Conservation (phyloP, 2,329 filamentous ascomycete genomes). For the Nothomitra cinnamomea region DNA sequence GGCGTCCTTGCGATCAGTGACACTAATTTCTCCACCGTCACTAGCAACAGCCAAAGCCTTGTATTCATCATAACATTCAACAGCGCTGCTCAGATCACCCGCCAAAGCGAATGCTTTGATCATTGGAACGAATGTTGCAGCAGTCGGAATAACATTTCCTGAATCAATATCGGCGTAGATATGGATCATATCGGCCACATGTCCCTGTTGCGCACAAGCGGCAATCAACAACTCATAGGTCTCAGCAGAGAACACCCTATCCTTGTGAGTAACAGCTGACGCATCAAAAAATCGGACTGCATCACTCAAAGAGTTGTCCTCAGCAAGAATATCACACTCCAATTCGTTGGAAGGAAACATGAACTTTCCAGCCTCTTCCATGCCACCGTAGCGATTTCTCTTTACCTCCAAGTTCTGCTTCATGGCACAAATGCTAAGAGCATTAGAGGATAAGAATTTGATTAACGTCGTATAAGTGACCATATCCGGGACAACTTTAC, state of each 20-base stretch:
- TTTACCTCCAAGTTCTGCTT: slow-evolving; percentile 65
- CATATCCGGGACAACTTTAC: slow-evolving; percentile 63
- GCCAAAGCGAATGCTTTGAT: slow-evolving; percentile 78
- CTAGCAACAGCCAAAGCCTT: slow-evolving; percentile 72
- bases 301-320: slow-evolving; percentile 74
- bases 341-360: slow-evolving; percentile 79
- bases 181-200: slow-evolving; percentile 73
- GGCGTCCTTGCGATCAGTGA: slow-evolving; percentile 59
- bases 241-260: slow-evolving; percentile 54
- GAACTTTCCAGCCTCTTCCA: slow-evolving; percentile 70
- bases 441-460: slow-evolving; percentile 61
- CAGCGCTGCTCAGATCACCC: slow-evolving; percentile 70
- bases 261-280: slow-evolving; percentile 43
- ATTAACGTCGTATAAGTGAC: slow-evolving; percentile 82
- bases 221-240: slow-evolving; percentile 75
- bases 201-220: slow-evolving; percentile 69
- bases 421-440: slow-evolving; percentile 57
- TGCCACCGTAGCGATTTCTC: slow-evolving; percentile 66
- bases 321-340: slow-evolving; percentile 68
- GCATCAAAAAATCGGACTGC: slow-evolving; percentile 74
- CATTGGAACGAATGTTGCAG: slow-evolving; percentile 79
- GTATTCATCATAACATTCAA: slow-evolving; percentile 94
- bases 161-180: slow-evolving; percentile 86
- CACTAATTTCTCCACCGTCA: slow-evolving; percentile 52
- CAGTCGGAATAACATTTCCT: slow-evolving; percentile 54